Base-by-base conservation (phyloP, 495 filamentous ascomycete species). In the Pyrenopolyporus hunteri region DNA sequence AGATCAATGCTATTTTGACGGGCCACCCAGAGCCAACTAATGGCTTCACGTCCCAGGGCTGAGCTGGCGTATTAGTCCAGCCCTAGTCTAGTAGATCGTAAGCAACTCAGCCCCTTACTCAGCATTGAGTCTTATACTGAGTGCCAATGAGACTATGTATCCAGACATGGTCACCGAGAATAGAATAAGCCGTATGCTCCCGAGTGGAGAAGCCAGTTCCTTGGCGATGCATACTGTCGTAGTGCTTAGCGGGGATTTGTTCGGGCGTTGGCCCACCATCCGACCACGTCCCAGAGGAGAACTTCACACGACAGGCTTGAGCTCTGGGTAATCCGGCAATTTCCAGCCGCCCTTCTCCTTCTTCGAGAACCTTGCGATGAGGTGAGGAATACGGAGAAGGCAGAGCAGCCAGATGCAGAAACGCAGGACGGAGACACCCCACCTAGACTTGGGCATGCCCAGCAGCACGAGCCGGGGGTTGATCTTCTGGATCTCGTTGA, bases 271-370 rank as follows among this genome's bases (percentile, higher is more conserved):
- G 42, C 6, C 25, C n/a, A 17, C 16, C 10, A 13, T 20, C 23
- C 2, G 19, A 23, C 19, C 10, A n/a, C n/a, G n/a, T n/a, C n/a
- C n/a, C n/a, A n/a, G n/a, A n/a, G n/a, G n/a, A n/a, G n/a, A n/a
- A n/a, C 13, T 17, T 31, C 49, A 50, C 22, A 20, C 33, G 19
- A 26, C 20, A 43, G 5, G 22, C 10, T 37, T 46, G 9, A 58
- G 39, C 37, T 59, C 51, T 26, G 49, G 35, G 32, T 55, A 64
- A 23, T 60, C 32, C 13, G 43, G 44, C 44, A 57, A n/a, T 50
- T 55, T 46, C 54, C 49, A 64, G 13, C 55, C 61, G n/a, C 49
- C 61, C 17, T 47, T 50, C 7, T 59, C 61, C 48, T 51, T 35
- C 5, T n/a, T 49, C 2, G 61, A 64, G 19, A 64, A 59, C 35